Percentiles rank a stretch among this genome's conserved stretches.
phyloP scores from a whole-genome alignment of 2,329 filamentous ascomycete genomes.

The Mycogone perniciosa region DNA sequence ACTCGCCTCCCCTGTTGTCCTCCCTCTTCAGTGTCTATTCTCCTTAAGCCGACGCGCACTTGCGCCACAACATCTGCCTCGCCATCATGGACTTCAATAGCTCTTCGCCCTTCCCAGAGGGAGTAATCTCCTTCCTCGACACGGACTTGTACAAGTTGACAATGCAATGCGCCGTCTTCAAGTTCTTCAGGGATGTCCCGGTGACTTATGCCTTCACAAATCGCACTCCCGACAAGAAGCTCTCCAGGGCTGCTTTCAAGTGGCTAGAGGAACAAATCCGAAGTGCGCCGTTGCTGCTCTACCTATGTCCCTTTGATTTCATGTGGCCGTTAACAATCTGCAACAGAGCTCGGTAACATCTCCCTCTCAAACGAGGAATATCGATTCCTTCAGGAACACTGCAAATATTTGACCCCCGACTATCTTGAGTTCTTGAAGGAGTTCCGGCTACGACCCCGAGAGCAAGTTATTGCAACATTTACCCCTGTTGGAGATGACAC shows the following conservation, averaged over 20 bases:
- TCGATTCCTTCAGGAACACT: slow-evolving; percentile 68
- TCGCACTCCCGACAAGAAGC: slow-evolving; percentile 86
- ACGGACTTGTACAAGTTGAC: slow-evolving; percentile 92
- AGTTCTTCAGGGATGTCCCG: slow-evolving; percentile 75
- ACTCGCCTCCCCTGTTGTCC: background rate
- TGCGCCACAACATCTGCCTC: background rate
- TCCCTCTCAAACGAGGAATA: slow-evolving; percentile 73
- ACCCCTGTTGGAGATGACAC: slow-evolving; percentile 48
- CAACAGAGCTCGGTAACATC: slow-evolving; percentile 71
- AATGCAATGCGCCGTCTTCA: slow-evolving; percentile 95
- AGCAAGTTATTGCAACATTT: slow-evolving; percentile 73
- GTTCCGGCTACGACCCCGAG: slow-evolving; percentile 73
- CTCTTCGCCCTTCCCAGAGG: slow-evolving; percentile 63
- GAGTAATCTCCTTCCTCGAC: slow-evolving; percentile 75
- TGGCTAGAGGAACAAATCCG: slow-evolving; percentile 83
- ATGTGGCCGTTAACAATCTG: slow-evolving; percentile 20
- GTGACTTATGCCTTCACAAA: slow-evolving; percentile 96
- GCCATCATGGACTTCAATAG: slow-evolving; percentile 57
- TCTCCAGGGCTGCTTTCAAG: slow-evolving; percentile 72
- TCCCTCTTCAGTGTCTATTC: background rate
- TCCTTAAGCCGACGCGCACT: background rate
- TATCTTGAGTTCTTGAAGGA: slow-evolving; percentile 78
- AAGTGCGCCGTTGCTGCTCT: slow-evolving; percentile 45
- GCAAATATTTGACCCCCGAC: slow-evolving; percentile 68
- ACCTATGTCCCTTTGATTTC: background rate